Percentiles rank a stretch among this genome's conserved stretches.
Evolutionary conservation across 495 filamentous ascomycete species (phyloP).

Genomic region (Penicillium bovifimosum): DNA sequence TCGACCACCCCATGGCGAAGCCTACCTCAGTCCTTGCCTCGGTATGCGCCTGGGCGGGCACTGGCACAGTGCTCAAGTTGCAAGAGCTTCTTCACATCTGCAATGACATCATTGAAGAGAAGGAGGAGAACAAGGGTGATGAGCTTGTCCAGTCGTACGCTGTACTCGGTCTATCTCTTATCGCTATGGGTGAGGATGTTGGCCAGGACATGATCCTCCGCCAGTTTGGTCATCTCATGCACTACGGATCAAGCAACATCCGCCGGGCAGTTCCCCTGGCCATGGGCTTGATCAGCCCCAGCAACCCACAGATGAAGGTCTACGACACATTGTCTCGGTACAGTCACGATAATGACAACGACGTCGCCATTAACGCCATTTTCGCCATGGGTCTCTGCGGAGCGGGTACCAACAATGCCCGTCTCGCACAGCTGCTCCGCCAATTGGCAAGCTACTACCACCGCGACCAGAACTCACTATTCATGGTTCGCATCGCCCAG

Average conservation of each 20-base stretch:
- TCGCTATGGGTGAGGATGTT: slow-evolving; percentile 97
- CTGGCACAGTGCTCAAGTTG: slow-evolving; percentile 91
- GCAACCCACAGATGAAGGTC: slow-evolving; percentile 99
- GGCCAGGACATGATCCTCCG: slow-evolving; percentile 98
- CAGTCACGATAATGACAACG: slow-evolving; percentile 97
- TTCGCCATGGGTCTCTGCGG: slow-evolving; percentile 98
- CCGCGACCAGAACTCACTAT: slow-evolving; percentile 87
- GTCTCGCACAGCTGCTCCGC: slow-evolving; percentile 86
- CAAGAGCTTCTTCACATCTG: slow-evolving; percentile 95
- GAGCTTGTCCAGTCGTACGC: slow-evolving; percentile 94
- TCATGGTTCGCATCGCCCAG: slow-evolving; percentile 99
- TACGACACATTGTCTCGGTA: slow-evolving; percentile 99
- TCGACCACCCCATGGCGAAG: slow-evolving; percentile 91
- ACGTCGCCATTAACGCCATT: slow-evolving; percentile 97
- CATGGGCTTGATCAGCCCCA: slow-evolving; percentile 92
- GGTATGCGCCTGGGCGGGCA: slow-evolving; percentile 96
- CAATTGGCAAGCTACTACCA: slow-evolving; percentile 98
- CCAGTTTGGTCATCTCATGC: slow-evolving; percentile 98
- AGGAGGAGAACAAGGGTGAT: slow-evolving; percentile 86
- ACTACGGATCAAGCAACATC: slow-evolving; percentile 97
- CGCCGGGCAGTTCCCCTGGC: slow-evolving; percentile 94
- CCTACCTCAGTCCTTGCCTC: slow-evolving; percentile 85
- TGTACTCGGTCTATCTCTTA: slow-evolving; percentile 85
- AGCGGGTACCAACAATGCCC: slow-evolving; percentile 96
- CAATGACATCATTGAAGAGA: slow-evolving; percentile 93